Evolutionary conservation across 192 early-diverging fungal species (phyloP), one percentile per base, ranked within the genome.

Genomic region (Coemansia sp.): DNA sequence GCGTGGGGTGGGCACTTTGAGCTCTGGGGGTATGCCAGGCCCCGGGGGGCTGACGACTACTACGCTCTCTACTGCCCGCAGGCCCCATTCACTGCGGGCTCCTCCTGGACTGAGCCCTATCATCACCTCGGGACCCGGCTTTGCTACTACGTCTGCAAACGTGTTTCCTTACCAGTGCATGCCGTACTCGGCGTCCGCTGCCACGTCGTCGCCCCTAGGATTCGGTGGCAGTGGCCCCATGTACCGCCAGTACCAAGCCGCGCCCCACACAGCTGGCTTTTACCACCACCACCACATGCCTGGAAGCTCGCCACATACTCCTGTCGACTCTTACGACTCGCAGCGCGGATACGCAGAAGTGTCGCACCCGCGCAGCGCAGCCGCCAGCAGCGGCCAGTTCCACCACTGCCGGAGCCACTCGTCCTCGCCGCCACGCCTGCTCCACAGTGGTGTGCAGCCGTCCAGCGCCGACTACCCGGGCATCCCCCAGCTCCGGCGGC

Each of bases 41-140:
- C 15, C 30, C 61, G 61, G 49, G 24, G 60, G 47, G 22, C 18
- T 56, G 32, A 24, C 53, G 37, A 35, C 53, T 49, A 60, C 68
- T 65, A 61, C 64, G 15, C 64, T 44, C 30, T 29, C 76, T 60
- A 53, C 71, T 55, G 68, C 68, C 16, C 63, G 64, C 65, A 69
- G 76, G 55, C 65, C 72, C 30, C 61, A 64, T 58, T 62, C 69
- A 20, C 68, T 79, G 65, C 76, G 71, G 41, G 68, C 68, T n/a
- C 76, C 76, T 61, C 76, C 71, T 20, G 76, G 76, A 9, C 65
- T 79, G 53, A 79, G 77, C 69, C 77, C 77, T 37, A 49, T 80
- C 35, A 56, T 67, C 47, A 71, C 77, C 18, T 52, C 65, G 12
- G 69, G 72, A n/a, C 71, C 71, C 53, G 68, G 61, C 4, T 73